Percentiles rank a stretch among this genome's conserved stretches.
Conservation (phyloP, 192 early-diverging fungal species). For the Coemansia javaensis region DNA sequence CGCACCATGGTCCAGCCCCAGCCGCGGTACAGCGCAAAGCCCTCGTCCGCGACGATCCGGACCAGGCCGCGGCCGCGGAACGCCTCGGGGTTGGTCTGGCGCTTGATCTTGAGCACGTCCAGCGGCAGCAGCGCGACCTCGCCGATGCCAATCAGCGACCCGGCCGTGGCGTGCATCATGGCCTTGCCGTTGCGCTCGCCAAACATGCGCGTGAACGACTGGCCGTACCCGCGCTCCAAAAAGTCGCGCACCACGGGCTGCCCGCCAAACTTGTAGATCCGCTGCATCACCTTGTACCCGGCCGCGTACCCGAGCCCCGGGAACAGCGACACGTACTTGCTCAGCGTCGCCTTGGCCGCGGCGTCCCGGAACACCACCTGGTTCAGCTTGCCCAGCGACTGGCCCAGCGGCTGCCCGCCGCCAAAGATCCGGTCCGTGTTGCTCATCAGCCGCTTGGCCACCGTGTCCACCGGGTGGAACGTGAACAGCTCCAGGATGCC, state of each 20-base stretch:
- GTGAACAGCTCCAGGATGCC: constrained; percentile 92
- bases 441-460: constrained; percentile 98
- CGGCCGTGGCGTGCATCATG: constrained; percentile 97
- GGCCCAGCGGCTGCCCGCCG: constrained; percentile 57
- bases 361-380: constrained; percentile 91
- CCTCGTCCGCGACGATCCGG: constrained; percentile 79
- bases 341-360: constrained; percentile 60
- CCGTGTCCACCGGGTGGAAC: constrained; percentile 98
- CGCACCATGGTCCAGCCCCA: constrained; percentile 95
- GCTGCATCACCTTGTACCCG: constrained; percentile 96
- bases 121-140: constrained; percentile 94
- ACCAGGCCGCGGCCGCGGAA: constrained; percentile 79
- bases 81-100: constrained; percentile 86
- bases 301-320: constrained; percentile 97
- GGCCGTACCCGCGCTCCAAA: constrained; percentile 76
- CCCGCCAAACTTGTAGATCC: constrained; percentile 98
- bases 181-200: constrained; percentile 94
- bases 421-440: constrained; percentile 76
- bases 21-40: constrained; percentile 89
- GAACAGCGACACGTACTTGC: constrained; percentile 92
- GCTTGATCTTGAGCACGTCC: constrained; percentile 98
- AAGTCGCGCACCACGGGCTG: constrained; percentile 95
- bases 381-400: constrained; percentile 69
- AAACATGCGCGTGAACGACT: constrained; percentile 71
- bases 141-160: constrained; percentile 93